Evolutionary conservation across 1,284 basidiomycete species (phyloP).

Genomic region (Tausonia pullulans): DNA sequence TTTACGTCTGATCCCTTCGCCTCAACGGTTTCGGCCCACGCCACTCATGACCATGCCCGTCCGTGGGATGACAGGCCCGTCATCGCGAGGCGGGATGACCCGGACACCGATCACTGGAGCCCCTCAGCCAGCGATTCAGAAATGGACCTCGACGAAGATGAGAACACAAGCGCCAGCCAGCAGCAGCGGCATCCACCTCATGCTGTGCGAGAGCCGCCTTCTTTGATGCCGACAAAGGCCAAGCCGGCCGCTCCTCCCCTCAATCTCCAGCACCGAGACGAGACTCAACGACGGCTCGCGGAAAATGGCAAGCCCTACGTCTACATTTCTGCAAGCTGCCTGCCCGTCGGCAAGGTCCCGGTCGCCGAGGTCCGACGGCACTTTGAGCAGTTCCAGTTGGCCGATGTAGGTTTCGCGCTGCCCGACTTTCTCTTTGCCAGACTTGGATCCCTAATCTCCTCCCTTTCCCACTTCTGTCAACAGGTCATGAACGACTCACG

Average conservation of each 20-base stretch:
- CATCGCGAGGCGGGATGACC: not conserved
- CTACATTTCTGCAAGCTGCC: not conserved
- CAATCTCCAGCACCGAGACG: slow-evolving; percentile 17
- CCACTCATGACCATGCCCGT: too few relatives aligned
- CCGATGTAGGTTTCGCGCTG: slow-evolving; percentile 15
- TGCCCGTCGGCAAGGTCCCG: too few relatives aligned
- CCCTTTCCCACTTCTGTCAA: slow-evolving; percentile 1
- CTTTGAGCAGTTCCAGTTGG: slow-evolving; percentile 19
- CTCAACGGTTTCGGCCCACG: too few relatives aligned
- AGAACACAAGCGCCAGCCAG: too few relatives aligned
- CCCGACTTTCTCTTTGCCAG: too few relatives aligned
- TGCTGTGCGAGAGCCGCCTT: too few relatives aligned
- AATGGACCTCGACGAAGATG: not conserved
- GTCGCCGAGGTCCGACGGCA: slow-evolving; percentile 20
- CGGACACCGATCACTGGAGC: not conserved
- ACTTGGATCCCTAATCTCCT: too few relatives aligned
- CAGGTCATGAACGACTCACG: slow-evolving; percentile 26
- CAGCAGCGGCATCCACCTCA: too few relatives aligned
- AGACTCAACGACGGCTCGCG: slow-evolving; percentile 14
- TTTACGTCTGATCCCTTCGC: not conserved
- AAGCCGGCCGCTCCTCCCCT: not conserved
- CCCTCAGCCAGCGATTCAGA: not conserved
- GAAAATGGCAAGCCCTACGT: slow-evolving; percentile 17
- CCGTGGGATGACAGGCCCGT: too few relatives aligned
- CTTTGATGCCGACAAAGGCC: too few relatives aligned